Base-by-base conservation (phyloP, 2,329 filamentous ascomycete genomes). In the Teratosphaeria zuluensis region DNA sequence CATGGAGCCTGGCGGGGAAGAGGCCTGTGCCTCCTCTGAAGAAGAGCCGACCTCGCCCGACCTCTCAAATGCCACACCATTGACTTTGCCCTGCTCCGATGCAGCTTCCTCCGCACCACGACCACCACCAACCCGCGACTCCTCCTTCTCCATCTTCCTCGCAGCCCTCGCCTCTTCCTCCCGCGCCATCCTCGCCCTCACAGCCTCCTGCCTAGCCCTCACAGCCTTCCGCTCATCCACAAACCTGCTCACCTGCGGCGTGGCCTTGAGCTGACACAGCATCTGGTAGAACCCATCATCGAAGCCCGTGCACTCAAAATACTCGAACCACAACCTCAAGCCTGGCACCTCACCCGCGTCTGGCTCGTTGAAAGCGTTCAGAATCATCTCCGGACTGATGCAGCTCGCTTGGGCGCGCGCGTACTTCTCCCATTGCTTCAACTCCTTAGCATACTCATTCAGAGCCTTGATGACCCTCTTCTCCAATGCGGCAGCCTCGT, bases 311-410 rank as follows among this genome's bases (percentile, higher is more conserved):
- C 76, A 79, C 64, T 77, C 63, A 31, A 79, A 67, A 55, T 79
- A 79, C 66, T 79, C 76, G 74, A 74, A 78, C 73, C 73, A 77
- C 28, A 79, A 70, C 19, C 77, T 69, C 8, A 79, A 66, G 5
- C 75, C 76, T 0, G 72, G 72, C 11, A 71, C 68, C 5, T 70
- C 65, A 42, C 72, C 75, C 0, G 69, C 67, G 65, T 78, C 76
- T 38, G 72, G 69, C 64, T 72, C 65, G 11, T 69, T 65, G 62
- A 78, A 79, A 1, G 73, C 70, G 19, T 70, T 54, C n/a, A 77
- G 63, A 12, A 79, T 69, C 42, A 63, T 67, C 51, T 75, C 70
- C 56, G 69, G 66, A 53, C 68, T 73, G 21, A 78, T 67, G 57
- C 70, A 58, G 12, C 60, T 64, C 11, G 69, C 72, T 62, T 72